These are phyloP conservation scores for Mariannaea sp. DNA, from an alignment of 2,329 filamentous ascomycete species.

Conservation along the genomic window DNA sequence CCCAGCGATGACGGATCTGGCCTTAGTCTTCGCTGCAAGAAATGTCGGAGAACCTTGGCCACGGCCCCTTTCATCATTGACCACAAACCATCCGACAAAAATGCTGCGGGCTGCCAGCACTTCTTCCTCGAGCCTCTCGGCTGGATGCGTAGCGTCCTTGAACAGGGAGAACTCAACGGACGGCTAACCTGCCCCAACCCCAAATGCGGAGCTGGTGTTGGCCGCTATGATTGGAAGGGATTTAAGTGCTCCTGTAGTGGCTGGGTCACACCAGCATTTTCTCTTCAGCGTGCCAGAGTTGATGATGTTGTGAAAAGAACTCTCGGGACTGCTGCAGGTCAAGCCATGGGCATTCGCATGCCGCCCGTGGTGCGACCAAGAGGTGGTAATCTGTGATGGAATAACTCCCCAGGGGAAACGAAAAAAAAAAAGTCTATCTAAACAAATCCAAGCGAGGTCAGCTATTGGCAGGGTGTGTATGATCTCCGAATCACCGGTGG, in stretches of 20 bases:
- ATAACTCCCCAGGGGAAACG: background rate
- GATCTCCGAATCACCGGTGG: constrained; percentile 4
- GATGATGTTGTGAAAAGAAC: constrained; percentile 61
- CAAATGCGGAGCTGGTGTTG: constrained; percentile 81
- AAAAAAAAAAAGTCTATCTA: background rate
- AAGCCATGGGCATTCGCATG: constrained; percentile 57
- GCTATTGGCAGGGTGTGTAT: background rate
- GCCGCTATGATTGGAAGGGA: constrained; percentile 95
- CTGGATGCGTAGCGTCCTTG: constrained; percentile 89
- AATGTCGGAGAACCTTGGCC: constrained; percentile 74
- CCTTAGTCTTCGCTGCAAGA: constrained; percentile 75
- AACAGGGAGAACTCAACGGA: constrained; percentile 80
- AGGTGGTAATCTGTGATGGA: constrained; percentile 43
- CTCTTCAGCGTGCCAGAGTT: constrained; percentile 78
- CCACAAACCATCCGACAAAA: constrained; percentile 53
- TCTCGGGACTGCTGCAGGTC: constrained; percentile 25
- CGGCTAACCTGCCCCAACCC: constrained; percentile 79
- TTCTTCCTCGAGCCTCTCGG: constrained; percentile 89
- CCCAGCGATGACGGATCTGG: constrained; percentile 37
- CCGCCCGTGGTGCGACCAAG: constrained; percentile 51
- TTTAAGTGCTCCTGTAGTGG: constrained; percentile 88
- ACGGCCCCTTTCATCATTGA: constrained; percentile 66
- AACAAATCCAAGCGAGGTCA: background rate
- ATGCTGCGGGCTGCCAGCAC: constrained; percentile 67
- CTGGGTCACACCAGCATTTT: constrained; percentile 92